Percentiles rank a stretch among this genome's conserved stretches.
These are phyloP conservation scores for Zea mays DNA, from an alignment of 176 grass and related monocot genomes.

Conservation along the genomic window DNA sequence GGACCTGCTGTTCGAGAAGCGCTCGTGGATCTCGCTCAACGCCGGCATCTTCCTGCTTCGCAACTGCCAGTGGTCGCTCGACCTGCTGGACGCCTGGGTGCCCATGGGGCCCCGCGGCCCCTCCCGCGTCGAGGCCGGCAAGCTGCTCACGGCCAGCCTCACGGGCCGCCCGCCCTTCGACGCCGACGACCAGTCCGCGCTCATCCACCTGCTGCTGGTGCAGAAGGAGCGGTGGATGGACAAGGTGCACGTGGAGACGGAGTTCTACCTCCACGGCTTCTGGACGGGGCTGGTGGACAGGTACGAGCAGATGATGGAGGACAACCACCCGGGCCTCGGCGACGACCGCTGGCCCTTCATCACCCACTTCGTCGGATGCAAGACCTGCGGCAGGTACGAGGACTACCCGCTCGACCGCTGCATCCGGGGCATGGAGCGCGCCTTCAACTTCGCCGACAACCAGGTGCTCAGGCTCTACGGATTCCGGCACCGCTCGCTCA, in stretches of 20 bases:
- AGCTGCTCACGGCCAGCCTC: constrained; percentile 49
- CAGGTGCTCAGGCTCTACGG: constrained; percentile 75
- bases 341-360: constrained; percentile 80
- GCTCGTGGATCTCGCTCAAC: constrained; percentile 62
- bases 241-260: constrained; percentile 65
- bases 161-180: constrained; percentile 65
- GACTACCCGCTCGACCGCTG: constrained; percentile 68
- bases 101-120: constrained; percentile 64
- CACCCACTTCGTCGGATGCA: constrained; percentile 82
- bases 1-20: constrained; percentile 52
- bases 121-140: constrained; percentile 53
- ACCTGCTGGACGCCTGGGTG: constrained; percentile 75
- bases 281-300: constrained; percentile 68
- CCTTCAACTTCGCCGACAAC: constrained; percentile 87
- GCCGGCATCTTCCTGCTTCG: constrained; percentile 72
- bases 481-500: constrained; percentile 50
- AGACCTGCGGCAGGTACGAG: constrained; percentile 55
- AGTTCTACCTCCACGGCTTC: constrained; percentile 72
- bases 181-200: constrained; percentile 79
- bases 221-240: constrained; percentile 60
- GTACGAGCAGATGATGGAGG: constrained; percentile 85
- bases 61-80: constrained; percentile 87
- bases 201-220: constrained; percentile 67
- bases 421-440: constrained; percentile 71
- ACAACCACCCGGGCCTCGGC: constrained; percentile 76